Percentiles rank a stretch among this genome's conserved stretches.
Conservation (phyloP, 306 rosid genomes). For the Dalbergia cochinchinensis region DNA sequence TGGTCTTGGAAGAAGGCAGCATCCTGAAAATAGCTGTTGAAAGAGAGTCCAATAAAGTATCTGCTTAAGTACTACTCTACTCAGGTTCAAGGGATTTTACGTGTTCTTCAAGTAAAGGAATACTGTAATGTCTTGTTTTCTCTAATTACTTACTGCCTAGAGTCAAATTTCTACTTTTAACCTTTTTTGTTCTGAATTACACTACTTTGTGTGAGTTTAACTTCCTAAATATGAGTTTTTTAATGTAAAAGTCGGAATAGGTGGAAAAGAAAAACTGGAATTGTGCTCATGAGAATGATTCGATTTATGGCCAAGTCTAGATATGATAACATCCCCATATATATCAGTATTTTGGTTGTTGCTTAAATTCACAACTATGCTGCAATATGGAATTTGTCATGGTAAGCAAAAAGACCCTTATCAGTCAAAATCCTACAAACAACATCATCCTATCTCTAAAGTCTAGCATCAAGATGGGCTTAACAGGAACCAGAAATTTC, state of each 20-base stretch:
- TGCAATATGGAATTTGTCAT: slow-evolving; percentile 12
- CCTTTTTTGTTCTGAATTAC: background rate
- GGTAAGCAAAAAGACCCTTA: background rate
- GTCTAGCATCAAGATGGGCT: slow-evolving; percentile 1
- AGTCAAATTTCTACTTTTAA: background rate
- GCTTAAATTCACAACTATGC: background rate
- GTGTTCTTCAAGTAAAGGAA: background rate
- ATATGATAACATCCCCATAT: too few relatives aligned
- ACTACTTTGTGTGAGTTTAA: background rate
- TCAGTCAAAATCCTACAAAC: background rate
- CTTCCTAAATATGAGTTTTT: background rate
- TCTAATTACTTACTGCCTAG: background rate
- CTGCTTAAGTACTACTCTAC: slow-evolving; percentile 31
- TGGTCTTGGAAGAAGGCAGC: slow-evolving; percentile 72
- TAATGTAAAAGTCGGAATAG: background rate
- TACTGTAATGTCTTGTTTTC: background rate
- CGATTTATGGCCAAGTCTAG: background rate
- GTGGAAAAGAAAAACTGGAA: background rate
- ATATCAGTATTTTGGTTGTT: background rate
- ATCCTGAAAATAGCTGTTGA: slow-evolving; percentile 78
- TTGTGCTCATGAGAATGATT: background rate
- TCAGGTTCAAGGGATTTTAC: slow-evolving; percentile 14
- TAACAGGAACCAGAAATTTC: background rate
- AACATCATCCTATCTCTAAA: slow-evolving; percentile 17
- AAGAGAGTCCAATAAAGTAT: slow-evolving; percentile 49